phyloP scores from a whole-genome alignment of 108 stramenopile genomes.

The Craspedostauros australis region DNA sequence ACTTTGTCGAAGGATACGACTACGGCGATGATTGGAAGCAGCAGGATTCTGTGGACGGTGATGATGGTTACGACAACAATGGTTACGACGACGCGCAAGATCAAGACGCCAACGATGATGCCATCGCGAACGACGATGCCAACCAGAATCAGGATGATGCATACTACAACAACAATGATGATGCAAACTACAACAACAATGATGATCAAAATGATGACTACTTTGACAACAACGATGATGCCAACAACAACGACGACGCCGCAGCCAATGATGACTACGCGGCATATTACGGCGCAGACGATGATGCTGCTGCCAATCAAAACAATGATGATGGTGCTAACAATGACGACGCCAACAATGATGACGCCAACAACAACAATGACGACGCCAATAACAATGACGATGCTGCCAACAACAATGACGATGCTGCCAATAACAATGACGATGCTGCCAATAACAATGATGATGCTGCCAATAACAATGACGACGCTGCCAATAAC shows the following conservation, averaged over 20 bases:
- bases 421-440: slow-evolving; percentile 13
- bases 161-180: slow-evolving; percentile 13
- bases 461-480: slow-evolving; percentile 17
- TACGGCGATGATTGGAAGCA: background rate
- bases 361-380: slow-evolving; percentile 10
- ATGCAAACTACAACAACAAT: background rate
- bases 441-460: slow-evolving; percentile 8
- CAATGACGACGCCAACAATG: slow-evolving; percentile 3
- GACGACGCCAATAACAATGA: slow-evolving; percentile 11
- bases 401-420: slow-evolving; percentile 1
- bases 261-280: no score
- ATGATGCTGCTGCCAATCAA: background rate
- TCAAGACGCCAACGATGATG: slow-evolving; percentile 4
- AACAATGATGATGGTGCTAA: slow-evolving; percentile 9
- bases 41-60: slow-evolving; percentile 13
- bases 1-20: slow-evolving; percentile 5
- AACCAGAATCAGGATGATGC: slow-evolving; percentile 4
- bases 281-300: background rate
- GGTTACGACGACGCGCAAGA: background rate
- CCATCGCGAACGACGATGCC: slow-evolving; percentile 15
- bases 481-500: slow-evolving; percentile 13
- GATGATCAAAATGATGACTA: background rate
- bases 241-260: slow-evolving; percentile 8
- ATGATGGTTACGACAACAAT: slow-evolving; percentile 1
- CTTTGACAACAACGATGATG: slow-evolving; percentile 3